A percentile compares a stretch with the other conserved stretches of the same genome.
Evolutionary conservation across 805 yeast genomes (phyloP).

Genomic region (Schwanniomyces polymorphus): DNA sequence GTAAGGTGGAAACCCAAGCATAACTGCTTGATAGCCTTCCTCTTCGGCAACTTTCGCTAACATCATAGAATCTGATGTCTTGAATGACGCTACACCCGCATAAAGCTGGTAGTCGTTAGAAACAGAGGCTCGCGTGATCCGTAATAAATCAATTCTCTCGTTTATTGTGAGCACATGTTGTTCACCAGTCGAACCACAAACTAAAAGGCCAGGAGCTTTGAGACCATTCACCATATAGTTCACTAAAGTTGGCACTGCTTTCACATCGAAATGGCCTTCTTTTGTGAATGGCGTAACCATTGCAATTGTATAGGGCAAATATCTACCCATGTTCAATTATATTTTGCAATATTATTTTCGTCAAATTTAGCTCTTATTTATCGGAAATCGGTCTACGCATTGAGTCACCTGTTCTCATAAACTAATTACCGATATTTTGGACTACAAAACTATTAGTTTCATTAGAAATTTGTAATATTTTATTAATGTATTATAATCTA

Average conservation of each 20-base stretch:
- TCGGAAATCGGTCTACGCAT: no score
- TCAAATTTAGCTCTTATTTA: no score
- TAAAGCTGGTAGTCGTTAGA: neutral
- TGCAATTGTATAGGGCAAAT: neutral
- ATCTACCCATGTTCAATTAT: neutral
- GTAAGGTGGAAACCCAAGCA: slow-evolving; percentile 3
- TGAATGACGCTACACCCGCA: slow-evolving; percentile 1
- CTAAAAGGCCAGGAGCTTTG: neutral
- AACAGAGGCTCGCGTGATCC: neutral
- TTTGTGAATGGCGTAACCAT: neutral
- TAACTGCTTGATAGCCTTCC: neutral
- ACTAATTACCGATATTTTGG: no score
- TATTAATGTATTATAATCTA: neutral
- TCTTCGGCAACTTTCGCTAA: neutral
- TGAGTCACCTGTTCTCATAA: no score
- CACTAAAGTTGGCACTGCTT: neutral
- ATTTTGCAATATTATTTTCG: neutral
- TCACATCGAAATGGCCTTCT: neutral
- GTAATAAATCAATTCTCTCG: neutral
- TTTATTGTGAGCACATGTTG: neutral
- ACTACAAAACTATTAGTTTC: no score
- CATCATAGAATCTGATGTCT: neutral
- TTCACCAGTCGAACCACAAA: slow-evolving; percentile 3
- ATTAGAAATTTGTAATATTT: no score
- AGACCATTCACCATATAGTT: neutral